Percentiles rank a stretch among this genome's conserved stretches.
Conservation (phyloP, 1,284 basidiomycete species). For the Fomitiporia mediterranea region DNA sequence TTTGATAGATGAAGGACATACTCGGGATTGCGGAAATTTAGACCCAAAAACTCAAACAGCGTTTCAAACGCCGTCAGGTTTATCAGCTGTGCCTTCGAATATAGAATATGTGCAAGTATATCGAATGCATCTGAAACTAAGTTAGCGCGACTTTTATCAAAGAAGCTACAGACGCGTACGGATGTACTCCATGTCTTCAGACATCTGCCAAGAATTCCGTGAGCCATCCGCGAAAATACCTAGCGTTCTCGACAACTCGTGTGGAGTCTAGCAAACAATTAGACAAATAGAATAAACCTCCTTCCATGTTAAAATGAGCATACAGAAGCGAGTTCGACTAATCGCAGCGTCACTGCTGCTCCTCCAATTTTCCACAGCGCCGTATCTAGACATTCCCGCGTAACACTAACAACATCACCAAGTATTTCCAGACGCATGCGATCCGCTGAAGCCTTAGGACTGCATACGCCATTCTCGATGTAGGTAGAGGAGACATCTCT, state of each 20-base stretch:
- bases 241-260: conserved; percentile 70
- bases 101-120: conserved; percentile 71
- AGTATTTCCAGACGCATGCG: conserved; percentile 2
- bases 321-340: conserved; percentile 78
- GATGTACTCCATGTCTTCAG: conserved; percentile 85
- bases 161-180: conserved; percentile 45
- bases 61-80: conserved; percentile 74
- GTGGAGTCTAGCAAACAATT: conserved; percentile 46
- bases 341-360: conserved; percentile 64
- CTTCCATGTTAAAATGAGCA: conserved; percentile 26
- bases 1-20: conserved; percentile 35
- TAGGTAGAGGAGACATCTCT: background rate
- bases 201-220: conserved; percentile 85
- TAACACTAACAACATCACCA: conserved; percentile 61
- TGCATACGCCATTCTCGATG: conserved; percentile 8
- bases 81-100: conserved; percentile 70
- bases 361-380: conserved; percentile 85
- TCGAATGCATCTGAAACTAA: conserved; percentile 74
- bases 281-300: background rate
- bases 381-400: conserved; percentile 64
- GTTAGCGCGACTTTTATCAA: background rate
- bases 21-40: conserved; percentile 80
- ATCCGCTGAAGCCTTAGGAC: background rate
- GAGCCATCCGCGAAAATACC: conserved; percentile 74
- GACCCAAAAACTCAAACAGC: conserved; percentile 79